Base-by-base conservation (phyloP, 352 stramenopile species). In the Phytophthora cryptogea region DNA sequence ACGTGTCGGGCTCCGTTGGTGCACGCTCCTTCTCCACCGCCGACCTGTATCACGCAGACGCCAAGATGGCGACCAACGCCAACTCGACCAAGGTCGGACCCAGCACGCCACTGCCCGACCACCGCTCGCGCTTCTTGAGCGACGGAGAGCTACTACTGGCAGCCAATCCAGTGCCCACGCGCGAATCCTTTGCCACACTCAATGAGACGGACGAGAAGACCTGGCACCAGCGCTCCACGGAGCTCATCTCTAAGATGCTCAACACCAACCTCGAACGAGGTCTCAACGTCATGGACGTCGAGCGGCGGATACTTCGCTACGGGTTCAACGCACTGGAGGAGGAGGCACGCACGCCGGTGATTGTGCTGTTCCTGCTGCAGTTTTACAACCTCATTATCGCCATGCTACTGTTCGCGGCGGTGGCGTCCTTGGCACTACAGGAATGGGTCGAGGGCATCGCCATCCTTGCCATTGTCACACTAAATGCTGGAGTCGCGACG, bases 341-440 rank as follows among this genome's bases (percentile, higher is more conserved):
- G 53, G 83, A 91, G 27, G 64, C 74, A 5, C 74, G 65, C 14
- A 77, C 81, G 7, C 81, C 81, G 0, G 46, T 92, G n/a, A 59
- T 73, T 37, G 79, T 90, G 36, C 59, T 86, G 8, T 90, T 92
- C 42, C 17, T 90, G 3, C 60, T 90, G 20, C 83, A 92, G 49
- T 90, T 92, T 64, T 90, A 88, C 74, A 92, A 92, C 41, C 58
- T 92, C 27, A 90, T 92, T 54, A 88, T 90, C 45, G 54, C 43
- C 10, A 72, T 92, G 66, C 64, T 92, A 33, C 43, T 92, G 5
- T 68, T 90, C 20, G 83, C 83, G 0, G 68, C 79, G 0, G 32
- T 88, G 28, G 77, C 78, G 3, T 86, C 78, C 6, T 56, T 88
- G n/a, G 66, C 66, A 0, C 56, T 92, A 5, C 72, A 83, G 20